phyloP scores from a whole-genome alignment of 768 basidiomycete genomes.

The Hygrophoropsis aurantiaca region DNA sequence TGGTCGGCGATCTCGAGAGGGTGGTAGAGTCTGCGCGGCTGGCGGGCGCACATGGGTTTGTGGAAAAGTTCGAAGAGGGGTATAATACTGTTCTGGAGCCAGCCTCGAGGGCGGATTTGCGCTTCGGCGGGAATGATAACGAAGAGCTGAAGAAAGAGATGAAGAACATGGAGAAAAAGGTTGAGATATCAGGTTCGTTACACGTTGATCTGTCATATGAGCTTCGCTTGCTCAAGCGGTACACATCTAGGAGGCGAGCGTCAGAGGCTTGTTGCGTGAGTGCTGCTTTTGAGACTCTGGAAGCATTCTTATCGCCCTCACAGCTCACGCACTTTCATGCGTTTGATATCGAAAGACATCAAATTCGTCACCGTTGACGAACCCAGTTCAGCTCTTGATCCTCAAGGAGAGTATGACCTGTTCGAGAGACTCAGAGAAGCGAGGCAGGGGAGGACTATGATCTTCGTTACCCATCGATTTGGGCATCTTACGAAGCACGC shows the following conservation, averaged over 20 bases:
- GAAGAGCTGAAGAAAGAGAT: slow-evolving; percentile 1
- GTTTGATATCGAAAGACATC: slow-evolving; percentile 28
- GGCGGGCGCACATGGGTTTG: slow-evolving; percentile 37
- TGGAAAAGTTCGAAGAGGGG: slow-evolving; percentile 31
- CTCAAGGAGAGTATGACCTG: slow-evolving; percentile 46
- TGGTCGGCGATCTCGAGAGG: slow-evolving; percentile 6
- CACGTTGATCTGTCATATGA: not conserved
- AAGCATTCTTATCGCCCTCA: not conserved
- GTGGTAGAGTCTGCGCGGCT: slow-evolving; percentile 17
- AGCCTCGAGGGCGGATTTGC: slow-evolving; percentile 20
- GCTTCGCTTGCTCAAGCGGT: not conserved
- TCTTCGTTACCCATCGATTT: slow-evolving; percentile 54
- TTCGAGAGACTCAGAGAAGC: slow-evolving; percentile 37
- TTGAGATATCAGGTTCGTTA: slow-evolving; percentile 9
- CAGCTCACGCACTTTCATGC: slow-evolving; percentile 25
- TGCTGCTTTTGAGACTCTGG: not conserved
- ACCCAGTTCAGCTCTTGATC: slow-evolving; percentile 52
- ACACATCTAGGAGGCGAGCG: slow-evolving; percentile 9
- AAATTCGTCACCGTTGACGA: slow-evolving; percentile 52
- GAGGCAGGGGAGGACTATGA: slow-evolving; percentile 46
- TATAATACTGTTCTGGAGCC: slow-evolving; percentile 36
- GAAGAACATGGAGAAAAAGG: slow-evolving; percentile 8
- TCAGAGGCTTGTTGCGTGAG: slow-evolving; percentile 15
- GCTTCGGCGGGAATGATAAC: slow-evolving; percentile 2
- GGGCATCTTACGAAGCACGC: slow-evolving; percentile 45